phyloP scores from a whole-genome alignment of 2,329 filamentous ascomycete genomes.

The Ophiostoma angusticollis region DNA sequence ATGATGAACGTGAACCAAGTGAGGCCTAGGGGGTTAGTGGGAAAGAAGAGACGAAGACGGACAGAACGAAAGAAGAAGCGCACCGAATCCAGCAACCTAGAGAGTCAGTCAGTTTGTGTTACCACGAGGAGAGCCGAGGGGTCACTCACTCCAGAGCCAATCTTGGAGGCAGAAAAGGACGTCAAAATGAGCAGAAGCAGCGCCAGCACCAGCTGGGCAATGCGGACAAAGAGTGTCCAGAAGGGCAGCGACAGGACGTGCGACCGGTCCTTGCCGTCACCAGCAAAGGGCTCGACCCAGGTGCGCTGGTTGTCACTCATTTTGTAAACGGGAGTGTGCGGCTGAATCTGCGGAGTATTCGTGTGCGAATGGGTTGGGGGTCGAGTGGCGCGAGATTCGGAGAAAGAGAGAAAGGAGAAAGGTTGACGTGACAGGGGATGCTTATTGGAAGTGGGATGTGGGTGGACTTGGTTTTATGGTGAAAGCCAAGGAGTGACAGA shows the following conservation, averaged over 20 bases:
- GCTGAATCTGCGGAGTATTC: too few species aligned
- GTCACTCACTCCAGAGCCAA: conserved; percentile 8
- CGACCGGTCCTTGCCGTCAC: conserved; percentile 11
- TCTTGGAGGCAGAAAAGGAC: conserved; percentile 9
- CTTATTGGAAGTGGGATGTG: too few species aligned
- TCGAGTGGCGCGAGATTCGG: too few species aligned
- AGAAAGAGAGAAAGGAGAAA: too few species aligned
- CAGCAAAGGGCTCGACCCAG: conserved; percentile 1
- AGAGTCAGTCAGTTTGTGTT: neutral
- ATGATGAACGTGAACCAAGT: conserved; percentile 15
- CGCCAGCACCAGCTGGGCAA: conserved; percentile 12
- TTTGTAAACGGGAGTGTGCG: neutral
- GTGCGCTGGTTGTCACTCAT: conserved; percentile 6
- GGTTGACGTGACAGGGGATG: too few species aligned
- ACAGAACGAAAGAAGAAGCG: neutral
- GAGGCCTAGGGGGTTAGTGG: conserved; percentile 2
- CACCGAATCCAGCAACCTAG: neutral
- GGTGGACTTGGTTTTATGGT: too few species aligned
- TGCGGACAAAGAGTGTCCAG: conserved; percentile 13
- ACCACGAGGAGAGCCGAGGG: neutral
- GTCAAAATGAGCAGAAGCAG: conserved; percentile 12
- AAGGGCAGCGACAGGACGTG: conserved; percentile 12
- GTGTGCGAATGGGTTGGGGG: too few species aligned
- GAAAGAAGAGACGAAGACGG: neutral
- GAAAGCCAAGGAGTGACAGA: too few species aligned